These are phyloP conservation scores for Nannizziopsis arthrosporioides DNA, from an alignment of 2,329 filamentous ascomycete genomes.

Conservation along the genomic window DNA sequence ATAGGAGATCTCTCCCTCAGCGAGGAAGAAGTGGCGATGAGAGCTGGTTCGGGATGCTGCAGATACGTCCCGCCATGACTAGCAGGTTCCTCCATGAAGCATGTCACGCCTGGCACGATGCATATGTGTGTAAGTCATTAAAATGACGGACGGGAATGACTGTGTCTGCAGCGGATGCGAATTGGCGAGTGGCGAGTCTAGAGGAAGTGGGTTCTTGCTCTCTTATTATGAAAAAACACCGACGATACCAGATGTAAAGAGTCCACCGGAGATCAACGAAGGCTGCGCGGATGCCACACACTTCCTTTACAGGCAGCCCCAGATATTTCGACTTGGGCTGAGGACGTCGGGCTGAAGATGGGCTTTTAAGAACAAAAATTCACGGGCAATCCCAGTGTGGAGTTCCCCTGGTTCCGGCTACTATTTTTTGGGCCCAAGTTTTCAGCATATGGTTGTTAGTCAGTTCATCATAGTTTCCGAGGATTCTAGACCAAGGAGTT, in stretches of 20 bases:
- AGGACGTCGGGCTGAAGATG: no score
- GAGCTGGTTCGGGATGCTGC: slow-evolving; percentile 1
- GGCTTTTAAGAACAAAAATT: no score
- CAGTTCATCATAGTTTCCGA: background rate
- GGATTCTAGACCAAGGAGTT: background rate
- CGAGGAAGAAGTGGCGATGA: slow-evolving; percentile 2
- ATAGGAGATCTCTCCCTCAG: background rate
- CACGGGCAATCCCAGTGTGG: background rate
- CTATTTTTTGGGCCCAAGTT: background rate
- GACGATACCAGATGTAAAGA: no score
- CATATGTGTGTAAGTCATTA: background rate
- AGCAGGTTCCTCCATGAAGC: slow-evolving; percentile 7
- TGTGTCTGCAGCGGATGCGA: no score
- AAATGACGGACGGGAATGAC: no score
- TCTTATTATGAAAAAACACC: no score
- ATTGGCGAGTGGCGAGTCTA: no score
- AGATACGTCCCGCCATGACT: background rate
- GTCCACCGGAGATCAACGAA: no score
- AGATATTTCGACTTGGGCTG: no score
- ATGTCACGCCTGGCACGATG: background rate
- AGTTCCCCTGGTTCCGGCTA: background rate
- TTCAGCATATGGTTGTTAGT: background rate
- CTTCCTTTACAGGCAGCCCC: no score
- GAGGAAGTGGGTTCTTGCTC: no score
- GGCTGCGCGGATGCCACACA: no score